Evolutionary conservation across 345 rosid genomes (phyloP), one percentile per base, ranked within the genome.

Genomic region (Anastatica hierochuntica): DNA sequence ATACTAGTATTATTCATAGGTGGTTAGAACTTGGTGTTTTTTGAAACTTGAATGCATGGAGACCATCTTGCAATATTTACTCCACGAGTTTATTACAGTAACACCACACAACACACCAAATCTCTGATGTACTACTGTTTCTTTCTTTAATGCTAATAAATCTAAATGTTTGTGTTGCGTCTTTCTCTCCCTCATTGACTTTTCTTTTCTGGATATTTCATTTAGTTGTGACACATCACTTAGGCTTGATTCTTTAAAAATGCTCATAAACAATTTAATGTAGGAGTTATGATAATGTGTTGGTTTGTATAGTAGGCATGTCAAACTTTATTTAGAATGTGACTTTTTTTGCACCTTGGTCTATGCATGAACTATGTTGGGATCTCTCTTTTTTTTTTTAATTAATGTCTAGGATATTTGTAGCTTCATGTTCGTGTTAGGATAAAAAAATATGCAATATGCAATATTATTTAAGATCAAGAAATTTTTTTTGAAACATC

Each of bases 31-130:
- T 64, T 56, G 33, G 9, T 4, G 33, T 29, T n/a, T n/a, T n/a
- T 29, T 29, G 51, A 18, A 51, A 58, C 45, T 16, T 67, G 66
- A 60, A 67, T 67, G 66, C 66, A 67, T 53, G 66, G 41, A 9
- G 56, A 52, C 66, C 66, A 59, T 67, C 50, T 67, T 60, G 55
- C 57, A 60, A 31, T 53, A 60, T 60, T 59, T 53, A 59, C 66
- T 67, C 62, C 56, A 38, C 50, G 61, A 46, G 66, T 53, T 67
- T 53, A 38, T 53, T 20, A 34, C 42, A 58, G 34, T n/a, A n/a
- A n/a, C n/a, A n/a, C n/a, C n/a, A n/a, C n/a, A n/a, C n/a, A n/a
- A n/a, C n/a, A n/a, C n/a, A n/a, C n/a, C n/a, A n/a, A n/a, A n/a
- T n/a, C n/a, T n/a, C n/a, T n/a, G n/a, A n/a, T n/a, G n/a, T n/a